These are phyloP conservation scores for Argentina anserina DNA, from an alignment of 306 rosid genomes.

Conservation along the genomic window DNA sequence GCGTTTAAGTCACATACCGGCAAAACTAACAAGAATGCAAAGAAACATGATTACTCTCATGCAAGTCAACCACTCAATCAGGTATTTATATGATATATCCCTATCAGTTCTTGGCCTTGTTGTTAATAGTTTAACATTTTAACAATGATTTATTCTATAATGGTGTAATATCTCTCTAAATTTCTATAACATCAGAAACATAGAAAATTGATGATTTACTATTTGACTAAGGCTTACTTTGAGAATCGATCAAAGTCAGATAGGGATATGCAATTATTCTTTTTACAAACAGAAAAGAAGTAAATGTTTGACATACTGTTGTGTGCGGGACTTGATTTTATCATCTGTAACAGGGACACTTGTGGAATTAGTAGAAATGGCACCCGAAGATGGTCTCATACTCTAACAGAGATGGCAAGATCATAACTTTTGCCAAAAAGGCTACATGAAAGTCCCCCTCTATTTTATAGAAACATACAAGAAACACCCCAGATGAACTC, in stretches of 20 bases:
- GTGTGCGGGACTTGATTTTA: background rate
- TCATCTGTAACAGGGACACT: background rate
- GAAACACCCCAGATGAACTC: background rate
- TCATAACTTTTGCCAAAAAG: background rate
- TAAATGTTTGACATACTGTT: background rate
- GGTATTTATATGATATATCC: background rate
- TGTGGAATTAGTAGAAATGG: background rate
- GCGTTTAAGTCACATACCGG: background rate
- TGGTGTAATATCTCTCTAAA: background rate
- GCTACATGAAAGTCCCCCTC: background rate
- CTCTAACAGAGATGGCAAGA: too few species aligned
- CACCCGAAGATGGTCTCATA: background rate
- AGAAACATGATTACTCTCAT: background rate
- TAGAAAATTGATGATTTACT: background rate
- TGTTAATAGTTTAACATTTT: background rate
- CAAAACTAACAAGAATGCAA: background rate
- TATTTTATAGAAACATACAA: background rate
- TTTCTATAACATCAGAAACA: background rate
- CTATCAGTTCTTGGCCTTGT: background rate
- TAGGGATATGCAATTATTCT: background rate
- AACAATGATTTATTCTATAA: background rate
- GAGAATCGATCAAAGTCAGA: constrained; percentile 2
- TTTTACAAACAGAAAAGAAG: background rate
- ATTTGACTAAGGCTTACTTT: background rate
- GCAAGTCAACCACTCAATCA: background rate